These are phyloP conservation scores for Zea mays DNA, from an alignment of 176 grass and related monocot genomes.

Conservation along the genomic window DNA sequence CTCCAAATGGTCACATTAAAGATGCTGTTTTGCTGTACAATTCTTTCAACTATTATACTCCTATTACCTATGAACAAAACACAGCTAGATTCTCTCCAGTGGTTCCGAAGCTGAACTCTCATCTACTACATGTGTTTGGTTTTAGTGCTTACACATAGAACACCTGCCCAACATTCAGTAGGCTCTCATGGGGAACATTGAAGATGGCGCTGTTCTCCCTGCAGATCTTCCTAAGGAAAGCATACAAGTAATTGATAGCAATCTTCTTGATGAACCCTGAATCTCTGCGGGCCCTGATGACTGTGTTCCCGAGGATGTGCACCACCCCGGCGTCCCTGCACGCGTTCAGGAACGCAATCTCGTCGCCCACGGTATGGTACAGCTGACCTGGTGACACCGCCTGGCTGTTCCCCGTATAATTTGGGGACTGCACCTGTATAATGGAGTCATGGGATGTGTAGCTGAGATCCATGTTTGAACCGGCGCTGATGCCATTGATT, in stretches of 20 bases:
- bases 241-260: slow-evolving; percentile 66
- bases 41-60: slow-evolving; percentile 16
- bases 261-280: slow-evolving; percentile 62
- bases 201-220: slow-evolving; percentile 81
- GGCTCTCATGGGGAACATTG: slow-evolving; percentile 74
- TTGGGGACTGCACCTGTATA: slow-evolving; percentile 38
- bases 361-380: slow-evolving; percentile 42
- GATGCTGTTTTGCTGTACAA: slow-evolving; percentile 13
- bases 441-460: slow-evolving; percentile 51
- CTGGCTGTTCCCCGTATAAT: slow-evolving; percentile 28
- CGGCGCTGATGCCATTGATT: neutral
- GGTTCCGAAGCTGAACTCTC: slow-evolving; percentile 20
- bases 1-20: neutral
- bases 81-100: neutral
- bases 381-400: slow-evolving; percentile 37
- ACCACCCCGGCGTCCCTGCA: slow-evolving; percentile 74
- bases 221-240: slow-evolving; percentile 72
- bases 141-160: slow-evolving; percentile 60
- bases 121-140: neutral
- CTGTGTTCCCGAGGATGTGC: slow-evolving; percentile 80
- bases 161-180: slow-evolving; percentile 85
- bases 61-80: slow-evolving; percentile 9
- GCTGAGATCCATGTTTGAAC: slow-evolving; percentile 36
- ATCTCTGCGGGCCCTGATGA: slow-evolving; percentile 63
- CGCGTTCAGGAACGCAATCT: slow-evolving; percentile 63